Conservation (phyloP, 2,329 filamentous ascomycete genomes). For the Talaromyces piceae region DNA sequence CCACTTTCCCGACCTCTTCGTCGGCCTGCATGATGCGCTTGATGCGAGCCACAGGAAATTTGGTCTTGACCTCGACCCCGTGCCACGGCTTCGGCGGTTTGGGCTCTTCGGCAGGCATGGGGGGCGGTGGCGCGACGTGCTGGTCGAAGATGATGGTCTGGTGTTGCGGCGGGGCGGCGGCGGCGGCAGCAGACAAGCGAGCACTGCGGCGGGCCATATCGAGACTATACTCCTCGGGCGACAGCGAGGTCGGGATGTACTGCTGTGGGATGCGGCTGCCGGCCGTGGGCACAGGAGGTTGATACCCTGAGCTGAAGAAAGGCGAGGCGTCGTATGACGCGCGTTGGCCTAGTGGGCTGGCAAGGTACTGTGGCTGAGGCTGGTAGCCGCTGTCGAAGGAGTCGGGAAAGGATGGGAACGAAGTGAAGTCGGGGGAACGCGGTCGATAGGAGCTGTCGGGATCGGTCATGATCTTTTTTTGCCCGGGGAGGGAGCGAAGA, state of each 20-base stretch:
- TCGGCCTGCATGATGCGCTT: constrained; percentile 99
- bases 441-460: constrained; percentile 40
- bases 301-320: constrained; percentile 36
- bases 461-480: constrained; percentile 36
- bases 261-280: constrained; percentile 26
- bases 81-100: constrained; percentile 30
- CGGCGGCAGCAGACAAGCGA: constrained; percentile 21
- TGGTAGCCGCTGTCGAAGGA: constrained; percentile 27
- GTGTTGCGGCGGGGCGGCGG: constrained; percentile 4
- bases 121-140: constrained; percentile 13
- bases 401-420: constrained; percentile 37
- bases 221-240: constrained; percentile 16
- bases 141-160: constrained; percentile 10
- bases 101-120: constrained; percentile 18
- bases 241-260: constrained; percentile 28
- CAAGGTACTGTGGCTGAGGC: constrained; percentile 20
- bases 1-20: constrained; percentile 96
- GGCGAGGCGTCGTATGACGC: constrained; percentile 41
- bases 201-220: constrained; percentile 40
- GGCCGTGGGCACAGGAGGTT: constrained; percentile 18
- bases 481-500: no score
- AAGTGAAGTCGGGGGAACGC: constrained; percentile 46
- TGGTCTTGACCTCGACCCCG: constrained; percentile 75
- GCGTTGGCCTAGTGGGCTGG: constrained; percentile 29
- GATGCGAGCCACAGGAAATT: constrained; percentile 94